These are phyloP conservation scores for Guillardia theta DNA, from an alignment of 78 protist genomes.

Conservation along the genomic window DNA sequence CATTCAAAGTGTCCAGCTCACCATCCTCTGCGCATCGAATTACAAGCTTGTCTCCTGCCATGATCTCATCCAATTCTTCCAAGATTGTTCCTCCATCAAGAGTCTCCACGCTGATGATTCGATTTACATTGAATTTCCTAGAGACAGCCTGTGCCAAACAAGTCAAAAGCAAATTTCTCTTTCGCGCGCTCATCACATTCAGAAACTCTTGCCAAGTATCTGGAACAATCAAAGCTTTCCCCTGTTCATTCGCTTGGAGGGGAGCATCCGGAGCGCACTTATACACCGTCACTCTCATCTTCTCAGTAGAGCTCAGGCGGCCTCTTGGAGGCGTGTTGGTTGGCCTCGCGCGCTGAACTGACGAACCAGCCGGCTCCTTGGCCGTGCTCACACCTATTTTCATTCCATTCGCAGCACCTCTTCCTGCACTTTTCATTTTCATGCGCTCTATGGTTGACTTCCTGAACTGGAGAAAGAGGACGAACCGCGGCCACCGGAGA, in stretches of 20 bases:
- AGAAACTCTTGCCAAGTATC: not conserved
- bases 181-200: not conserved
- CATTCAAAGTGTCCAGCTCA: too few relatives aligned
- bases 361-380: too few relatives aligned
- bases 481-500: too few relatives aligned
- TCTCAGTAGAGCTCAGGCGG: too few relatives aligned
- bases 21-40: not conserved
- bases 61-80: conserved; percentile 1
- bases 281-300: not conserved
- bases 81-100: not conserved
- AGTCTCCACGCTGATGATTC: not conserved
- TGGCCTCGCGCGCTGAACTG: too few relatives aligned
- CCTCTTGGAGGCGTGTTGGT: too few relatives aligned
- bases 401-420: too few relatives aligned
- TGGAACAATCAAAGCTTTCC: not conserved
- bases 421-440: too few relatives aligned
- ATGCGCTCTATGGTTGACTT: too few relatives aligned
- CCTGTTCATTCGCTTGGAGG: not conserved
- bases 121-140: not conserved
- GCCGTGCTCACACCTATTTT: too few relatives aligned
- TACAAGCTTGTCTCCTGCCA: not conserved
- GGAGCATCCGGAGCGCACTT: too few relatives aligned
- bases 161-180: not conserved
- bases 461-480: too few relatives aligned
- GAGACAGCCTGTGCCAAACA: not conserved